These are phyloP conservation scores for Scedosporium apiospermum DNA, from an alignment of 2,329 filamentous ascomycete genomes.

Conservation along the genomic window DNA sequence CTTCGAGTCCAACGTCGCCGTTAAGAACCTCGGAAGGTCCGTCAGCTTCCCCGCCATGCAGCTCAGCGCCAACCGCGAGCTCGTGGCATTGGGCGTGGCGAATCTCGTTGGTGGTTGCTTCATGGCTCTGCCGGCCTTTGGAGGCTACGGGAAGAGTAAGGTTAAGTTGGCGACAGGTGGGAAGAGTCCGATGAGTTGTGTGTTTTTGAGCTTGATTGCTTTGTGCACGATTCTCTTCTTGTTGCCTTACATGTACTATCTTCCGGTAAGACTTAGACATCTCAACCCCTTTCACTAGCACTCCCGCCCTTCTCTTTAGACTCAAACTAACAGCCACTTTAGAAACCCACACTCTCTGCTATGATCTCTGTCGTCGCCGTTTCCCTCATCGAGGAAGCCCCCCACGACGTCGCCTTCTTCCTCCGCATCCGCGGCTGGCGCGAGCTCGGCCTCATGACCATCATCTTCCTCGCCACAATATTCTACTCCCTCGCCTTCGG, in stretches of 20 bases:
- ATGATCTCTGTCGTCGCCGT: constrained; percentile 96
- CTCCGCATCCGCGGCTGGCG: constrained; percentile 74
- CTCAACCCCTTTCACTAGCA: constrained; percentile 1
- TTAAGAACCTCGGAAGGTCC: constrained; percentile 70
- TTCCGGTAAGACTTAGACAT: constrained; percentile 60
- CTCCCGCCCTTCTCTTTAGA: neutral
- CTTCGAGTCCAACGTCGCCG: constrained; percentile 93
- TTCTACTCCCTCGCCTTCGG: constrained; percentile 92
- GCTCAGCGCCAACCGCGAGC: constrained; percentile 82
- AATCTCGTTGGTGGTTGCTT: constrained; percentile 91
- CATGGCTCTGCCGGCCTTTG: constrained; percentile 87
- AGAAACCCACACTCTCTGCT: constrained; percentile 88
- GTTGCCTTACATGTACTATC: constrained; percentile 85
- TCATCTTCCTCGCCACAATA: constrained; percentile 86
- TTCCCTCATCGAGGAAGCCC: constrained; percentile 89
- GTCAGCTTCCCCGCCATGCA: constrained; percentile 69
- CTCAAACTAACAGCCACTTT: constrained; percentile 4
- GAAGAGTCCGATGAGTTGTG: constrained; percentile 85
- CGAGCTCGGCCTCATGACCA: constrained; percentile 76
- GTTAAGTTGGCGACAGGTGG: constrained; percentile 89
- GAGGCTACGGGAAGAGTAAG: constrained; percentile 92
- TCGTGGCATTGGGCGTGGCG: constrained; percentile 82
- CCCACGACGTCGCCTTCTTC: constrained; percentile 88
- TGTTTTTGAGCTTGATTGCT: constrained; percentile 76
- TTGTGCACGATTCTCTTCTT: constrained; percentile 73